Evolutionary conservation across 2,329 filamentous ascomycete species (phyloP).

Genomic region (Annulohypoxylon truncatum): DNA sequence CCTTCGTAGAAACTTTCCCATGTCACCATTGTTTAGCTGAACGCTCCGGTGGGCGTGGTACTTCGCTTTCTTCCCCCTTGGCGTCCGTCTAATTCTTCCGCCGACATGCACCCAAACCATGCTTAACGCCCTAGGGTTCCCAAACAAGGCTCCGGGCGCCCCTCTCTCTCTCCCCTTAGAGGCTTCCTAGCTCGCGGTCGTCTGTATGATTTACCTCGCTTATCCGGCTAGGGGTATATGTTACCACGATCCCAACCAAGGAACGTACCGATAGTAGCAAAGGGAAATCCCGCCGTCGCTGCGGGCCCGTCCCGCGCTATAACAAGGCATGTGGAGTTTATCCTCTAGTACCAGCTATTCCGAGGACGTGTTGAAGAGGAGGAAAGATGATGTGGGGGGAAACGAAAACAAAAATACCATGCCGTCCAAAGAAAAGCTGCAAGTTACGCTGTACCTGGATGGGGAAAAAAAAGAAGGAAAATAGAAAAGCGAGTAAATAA

Average conservation of each 20-base stretch:
- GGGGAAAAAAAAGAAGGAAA: not conserved
- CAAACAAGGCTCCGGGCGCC: constrained; percentile 20
- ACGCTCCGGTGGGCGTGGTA: constrained; percentile 34
- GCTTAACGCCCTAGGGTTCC: constrained; percentile 7
- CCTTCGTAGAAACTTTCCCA: constrained; percentile 30
- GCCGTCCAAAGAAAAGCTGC: constrained; percentile 3
- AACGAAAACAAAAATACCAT: not conserved
- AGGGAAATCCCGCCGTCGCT: constrained; percentile 18
- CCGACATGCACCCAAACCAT: constrained; percentile 11
- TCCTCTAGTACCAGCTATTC: constrained; percentile 15
- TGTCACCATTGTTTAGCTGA: constrained; percentile 13
- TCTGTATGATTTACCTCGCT: constrained; percentile 14
- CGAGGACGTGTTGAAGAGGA: constrained; percentile 14
- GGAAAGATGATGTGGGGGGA: constrained; percentile 9
- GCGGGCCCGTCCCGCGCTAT: constrained; percentile 22
- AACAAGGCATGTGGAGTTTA: constrained; percentile 9
- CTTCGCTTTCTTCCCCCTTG: constrained; percentile 16
- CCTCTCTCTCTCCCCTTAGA: constrained; percentile 1
- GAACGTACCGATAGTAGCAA: constrained; percentile 9
- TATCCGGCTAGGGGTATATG: constrained; percentile 20
- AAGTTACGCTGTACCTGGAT: constrained; percentile 18
- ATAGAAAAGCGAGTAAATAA: constrained; percentile 6
- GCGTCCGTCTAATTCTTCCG: constrained; percentile 26
- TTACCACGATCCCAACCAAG: constrained; percentile 26
- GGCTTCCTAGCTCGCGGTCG: constrained; percentile 11